Percentiles rank a stretch among this genome's conserved stretches.
Evolutionary conservation across 768 basidiomycete genomes (phyloP).

Genomic region (Strobilomyces echinocephalus): DNA sequence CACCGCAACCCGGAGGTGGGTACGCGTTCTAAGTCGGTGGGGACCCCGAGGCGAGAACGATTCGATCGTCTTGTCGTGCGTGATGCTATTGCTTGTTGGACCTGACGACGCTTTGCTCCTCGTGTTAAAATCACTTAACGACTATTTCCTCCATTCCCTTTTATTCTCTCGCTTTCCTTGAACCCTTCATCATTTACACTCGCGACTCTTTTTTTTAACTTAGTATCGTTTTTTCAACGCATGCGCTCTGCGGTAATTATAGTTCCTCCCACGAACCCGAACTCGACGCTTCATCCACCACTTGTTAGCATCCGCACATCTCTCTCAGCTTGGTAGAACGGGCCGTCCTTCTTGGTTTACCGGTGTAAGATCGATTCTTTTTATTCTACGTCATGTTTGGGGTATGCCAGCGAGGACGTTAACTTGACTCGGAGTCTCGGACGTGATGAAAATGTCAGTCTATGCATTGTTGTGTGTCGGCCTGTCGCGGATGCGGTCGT

Average conservation of each 20-base stretch:
- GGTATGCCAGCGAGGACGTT: background rate
- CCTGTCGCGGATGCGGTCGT: too few relatives aligned
- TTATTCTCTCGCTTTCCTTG: slow-evolving; percentile 8
- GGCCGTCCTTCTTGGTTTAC: background rate
- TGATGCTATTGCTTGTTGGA: slow-evolving; percentile 11
- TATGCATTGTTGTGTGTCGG: background rate
- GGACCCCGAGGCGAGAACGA: slow-evolving; percentile 6
- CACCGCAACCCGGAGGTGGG: slow-evolving; percentile 42
- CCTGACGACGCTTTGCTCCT: slow-evolving; percentile 1
- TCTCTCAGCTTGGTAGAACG: background rate
- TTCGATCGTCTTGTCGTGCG: background rate
- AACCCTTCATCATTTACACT: slow-evolving; percentile 1
- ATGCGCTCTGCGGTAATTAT: slow-evolving; percentile 1
- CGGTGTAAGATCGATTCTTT: background rate
- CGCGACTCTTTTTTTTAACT: background rate
- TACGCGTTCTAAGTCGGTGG: slow-evolving; percentile 7
- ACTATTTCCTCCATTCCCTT: background rate
- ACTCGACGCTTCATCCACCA: background rate
- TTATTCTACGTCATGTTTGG: background rate
- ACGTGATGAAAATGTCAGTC: background rate
- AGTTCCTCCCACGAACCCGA: background rate
- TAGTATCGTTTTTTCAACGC: background rate
- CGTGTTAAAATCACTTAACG: slow-evolving; percentile 11
- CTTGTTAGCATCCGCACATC: background rate
- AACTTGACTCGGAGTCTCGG: background rate